Evolutionary conservation across 2,329 filamentous ascomycete species (phyloP).

Genomic region (Nothophaeocryptopus gaeumannii): DNA sequence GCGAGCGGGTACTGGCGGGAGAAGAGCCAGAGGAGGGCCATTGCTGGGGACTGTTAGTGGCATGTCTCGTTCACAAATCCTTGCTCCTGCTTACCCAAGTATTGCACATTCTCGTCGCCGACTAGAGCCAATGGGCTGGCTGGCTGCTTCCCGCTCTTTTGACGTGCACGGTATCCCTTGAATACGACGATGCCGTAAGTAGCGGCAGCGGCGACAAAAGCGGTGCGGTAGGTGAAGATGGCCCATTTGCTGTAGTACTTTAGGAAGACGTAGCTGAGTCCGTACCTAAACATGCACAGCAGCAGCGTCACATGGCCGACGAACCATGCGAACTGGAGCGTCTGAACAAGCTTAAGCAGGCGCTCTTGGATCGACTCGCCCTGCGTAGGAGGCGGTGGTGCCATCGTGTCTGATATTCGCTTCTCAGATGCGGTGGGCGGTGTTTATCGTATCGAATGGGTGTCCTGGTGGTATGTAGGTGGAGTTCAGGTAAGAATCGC

Average conservation of each 20-base stretch:
- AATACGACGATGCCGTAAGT: conserved; percentile 99
- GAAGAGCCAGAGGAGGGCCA: conserved; percentile 94
- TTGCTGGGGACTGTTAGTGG: conserved; percentile 54
- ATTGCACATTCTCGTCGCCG: conserved; percentile 95
- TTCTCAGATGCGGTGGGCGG: too few species aligned
- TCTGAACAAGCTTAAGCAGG: conserved; percentile 61
- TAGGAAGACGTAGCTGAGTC: conserved; percentile 81
- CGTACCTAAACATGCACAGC: conserved; percentile 76
- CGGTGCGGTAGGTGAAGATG: conserved; percentile 79
- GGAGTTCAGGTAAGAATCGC: too few species aligned
- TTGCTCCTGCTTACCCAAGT: conserved; percentile 67
- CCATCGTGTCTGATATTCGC: conserved; percentile 11
- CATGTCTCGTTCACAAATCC: neutral
- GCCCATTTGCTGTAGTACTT: conserved; percentile 79
- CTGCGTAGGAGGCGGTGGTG: conserved; percentile 18
- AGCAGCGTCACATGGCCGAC: conserved; percentile 81
- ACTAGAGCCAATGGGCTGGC: conserved; percentile 64
- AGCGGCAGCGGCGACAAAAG: conserved; percentile 82
- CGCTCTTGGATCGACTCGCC: conserved; percentile 25
- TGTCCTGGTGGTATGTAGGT: neutral
- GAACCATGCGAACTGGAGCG: conserved; percentile 77
- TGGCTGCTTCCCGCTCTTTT: conserved; percentile 65
- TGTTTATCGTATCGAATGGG: neutral
- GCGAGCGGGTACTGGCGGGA: conserved; percentile 85
- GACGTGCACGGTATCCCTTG: conserved; percentile 87